Percentiles rank a stretch among this genome's conserved stretches.
These are phyloP conservation scores for Guillardia theta DNA, from an alignment of 78 protist genomes.

Conservation along the genomic window DNA sequence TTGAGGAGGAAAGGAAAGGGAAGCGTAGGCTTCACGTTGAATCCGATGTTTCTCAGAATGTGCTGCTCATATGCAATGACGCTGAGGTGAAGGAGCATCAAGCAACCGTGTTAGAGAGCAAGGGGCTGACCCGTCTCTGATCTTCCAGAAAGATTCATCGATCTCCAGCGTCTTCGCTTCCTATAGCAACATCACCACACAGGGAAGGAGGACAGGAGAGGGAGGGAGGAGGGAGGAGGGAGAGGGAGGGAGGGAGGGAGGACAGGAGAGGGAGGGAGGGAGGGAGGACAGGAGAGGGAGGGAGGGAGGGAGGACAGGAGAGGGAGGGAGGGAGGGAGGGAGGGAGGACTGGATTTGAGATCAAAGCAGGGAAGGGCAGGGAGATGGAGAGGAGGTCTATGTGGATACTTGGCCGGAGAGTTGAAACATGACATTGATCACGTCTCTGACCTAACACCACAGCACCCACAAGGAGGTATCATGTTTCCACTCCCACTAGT, in stretches of 20 bases:
- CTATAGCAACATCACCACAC: background rate
- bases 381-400: background rate
- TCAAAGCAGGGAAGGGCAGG: background rate
- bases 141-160: background rate
- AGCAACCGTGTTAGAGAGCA: no score
- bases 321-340: background rate
- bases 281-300: background rate
- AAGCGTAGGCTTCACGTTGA: background rate
- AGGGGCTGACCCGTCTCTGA: no score
- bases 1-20: background rate
- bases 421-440: background rate
- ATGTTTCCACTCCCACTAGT: no score
- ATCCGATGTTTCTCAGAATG: background rate
- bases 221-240: background rate
- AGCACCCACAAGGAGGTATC: no score
- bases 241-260: background rate
- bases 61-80: background rate
- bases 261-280: background rate
- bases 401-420: background rate
- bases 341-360: background rate
- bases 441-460: background rate
- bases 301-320: background rate
- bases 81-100: background rate
- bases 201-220: background rate
- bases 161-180: background rate